Base-by-base conservation (phyloP, 75 land plant genomes). In the Ceratopteris richardii region DNA sequence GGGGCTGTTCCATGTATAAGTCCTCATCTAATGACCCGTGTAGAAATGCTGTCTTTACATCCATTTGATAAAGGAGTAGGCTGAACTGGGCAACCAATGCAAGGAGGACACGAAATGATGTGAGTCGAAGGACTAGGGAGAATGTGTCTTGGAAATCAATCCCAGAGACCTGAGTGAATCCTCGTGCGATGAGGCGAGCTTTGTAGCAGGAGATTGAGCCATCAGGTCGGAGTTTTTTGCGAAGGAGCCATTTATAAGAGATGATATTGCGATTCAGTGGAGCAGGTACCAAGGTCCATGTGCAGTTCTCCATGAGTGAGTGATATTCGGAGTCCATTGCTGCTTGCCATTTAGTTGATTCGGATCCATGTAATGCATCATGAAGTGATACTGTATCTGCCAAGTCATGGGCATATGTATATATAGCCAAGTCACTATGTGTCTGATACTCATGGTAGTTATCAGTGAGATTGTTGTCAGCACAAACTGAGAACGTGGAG, bases 131-230 rank as follows among this genome's bases (percentile, higher is more conserved):
- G 0, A 67, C 51, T 1, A 10, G 66, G 0, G 65, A 62, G 25
- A 63, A 74, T 0, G 63, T 63, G 17, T 67, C 60, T 25, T 61
- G 36, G 40, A 41, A 74, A 24, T 67, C 66, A 20, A 74, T 47
- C 24, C 69, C 69, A 20, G 39, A 31, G 31, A 33, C 30, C 57
- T 75, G 61, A 1, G 63, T 31, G 28, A 60, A 68, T 1, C 29
- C 58, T 0, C 37, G 44, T n/a, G 67, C 55, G 4, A 75, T 44
- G 24, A 62, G 41, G 0, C 62, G 50, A 2, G 70, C 70, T 44
- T 74, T 67, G 20, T 51, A 67, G 13, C 25, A 46, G 7, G 50
- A 39, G 21, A 63, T 37, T 0, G 70, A 11, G 24, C 50, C 62
- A 57, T 63, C 57, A 29, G 61, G 22, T 28, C 63, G 57, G 0